Base-by-base conservation (phyloP, 1,284 basidiomycete species). In the Phellopilus nigrolimitatus region DNA sequence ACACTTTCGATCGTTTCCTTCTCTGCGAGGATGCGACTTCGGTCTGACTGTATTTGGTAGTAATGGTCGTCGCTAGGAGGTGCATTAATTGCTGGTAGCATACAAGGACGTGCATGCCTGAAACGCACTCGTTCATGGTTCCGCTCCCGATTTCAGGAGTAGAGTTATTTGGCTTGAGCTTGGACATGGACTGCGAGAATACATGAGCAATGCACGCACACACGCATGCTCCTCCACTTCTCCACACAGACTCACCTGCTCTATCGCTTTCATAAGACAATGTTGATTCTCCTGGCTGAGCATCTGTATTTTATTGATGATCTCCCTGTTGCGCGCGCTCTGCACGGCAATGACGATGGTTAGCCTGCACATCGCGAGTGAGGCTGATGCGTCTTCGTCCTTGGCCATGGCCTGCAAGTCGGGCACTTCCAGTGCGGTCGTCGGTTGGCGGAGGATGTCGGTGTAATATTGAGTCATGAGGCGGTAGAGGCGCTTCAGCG, bases 291-390 rank as follows among this genome's bases (percentile, higher is more conserved):
- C 74, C 65, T 92, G 83, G 50, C 78, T 81, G 57, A 95, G 68
- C 3, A 75, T 74, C 64, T 94, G 91, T 43, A 95, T 94, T 63
- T 82, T 87, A 60, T 82, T 82, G 54, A 94, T 91, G 58, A 91
- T 88, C 49, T 82, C 79, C 66, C 85, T 80, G 61, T 91, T 92
- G 67, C 79, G 79, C 65, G 90, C 85, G 64, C 89, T 91, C 63
- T 97, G 90, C 1, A 97, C 94, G 0, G 93, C 90, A 58, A 97
- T 92, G 3, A 90, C 91, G 43, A 98, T 89, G 1, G 91, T 90
- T 33, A 97, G 74, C 54, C 89, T 79, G 61, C 89, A 91, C 67
- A 95, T 76, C 19, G 80, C 73, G 49, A 90, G 74, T 0, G 84
- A 82, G 33, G 89, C 84, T n/a, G 66, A 58, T 4, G 80, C 60